A percentile compares a stretch with the other conserved stretches of the same genome.
Conservation (phyloP, 805 yeast genomes). For the Zygosaccharomyces pseudorouxii region DNA sequence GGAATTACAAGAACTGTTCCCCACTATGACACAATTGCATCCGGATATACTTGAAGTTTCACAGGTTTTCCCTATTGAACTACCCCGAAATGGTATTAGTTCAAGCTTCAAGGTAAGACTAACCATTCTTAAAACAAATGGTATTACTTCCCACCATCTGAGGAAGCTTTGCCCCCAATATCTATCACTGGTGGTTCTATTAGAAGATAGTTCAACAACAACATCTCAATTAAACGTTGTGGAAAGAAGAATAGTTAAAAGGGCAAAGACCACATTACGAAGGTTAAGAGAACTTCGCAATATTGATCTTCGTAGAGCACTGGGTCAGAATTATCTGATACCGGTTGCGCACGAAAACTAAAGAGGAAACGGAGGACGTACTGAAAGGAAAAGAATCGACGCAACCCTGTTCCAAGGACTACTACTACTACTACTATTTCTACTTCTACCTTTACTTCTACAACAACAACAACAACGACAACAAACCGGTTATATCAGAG, state of each 20-base stretch:
- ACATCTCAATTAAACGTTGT: neutral
- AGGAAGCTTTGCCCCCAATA: conserved; percentile 14
- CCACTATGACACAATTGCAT: conserved; percentile 11
- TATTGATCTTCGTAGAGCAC: conserved; percentile 27
- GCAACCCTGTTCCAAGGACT: too few relatives aligned
- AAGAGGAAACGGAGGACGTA: neutral
- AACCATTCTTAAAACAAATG: conserved; percentile 17
- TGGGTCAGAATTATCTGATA: conserved; percentile 28
- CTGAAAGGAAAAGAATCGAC: neutral
- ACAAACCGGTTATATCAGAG: neutral
- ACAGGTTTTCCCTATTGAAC: conserved; percentile 18
- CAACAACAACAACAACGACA: too few relatives aligned
- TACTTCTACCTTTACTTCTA: too few relatives aligned
- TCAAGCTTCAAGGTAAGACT: conserved; percentile 11
- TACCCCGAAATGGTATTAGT: neutral
- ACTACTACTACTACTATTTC: too few relatives aligned
- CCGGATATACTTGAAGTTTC: conserved; percentile 23
- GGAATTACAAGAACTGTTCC: conserved; percentile 24
- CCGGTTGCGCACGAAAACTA: neutral
- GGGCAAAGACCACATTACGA: neutral
- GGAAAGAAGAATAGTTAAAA: neutral
- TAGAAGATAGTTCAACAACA: neutral
- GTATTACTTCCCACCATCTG: conserved; percentile 18
- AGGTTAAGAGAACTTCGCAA: conserved; percentile 17
- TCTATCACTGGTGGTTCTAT: conserved; percentile 16